Percentiles rank a stretch among this genome's conserved stretches.
Conservation (phyloP, 2,329 filamentous ascomycete genomes). For the Trichoderma sp. region DNA sequence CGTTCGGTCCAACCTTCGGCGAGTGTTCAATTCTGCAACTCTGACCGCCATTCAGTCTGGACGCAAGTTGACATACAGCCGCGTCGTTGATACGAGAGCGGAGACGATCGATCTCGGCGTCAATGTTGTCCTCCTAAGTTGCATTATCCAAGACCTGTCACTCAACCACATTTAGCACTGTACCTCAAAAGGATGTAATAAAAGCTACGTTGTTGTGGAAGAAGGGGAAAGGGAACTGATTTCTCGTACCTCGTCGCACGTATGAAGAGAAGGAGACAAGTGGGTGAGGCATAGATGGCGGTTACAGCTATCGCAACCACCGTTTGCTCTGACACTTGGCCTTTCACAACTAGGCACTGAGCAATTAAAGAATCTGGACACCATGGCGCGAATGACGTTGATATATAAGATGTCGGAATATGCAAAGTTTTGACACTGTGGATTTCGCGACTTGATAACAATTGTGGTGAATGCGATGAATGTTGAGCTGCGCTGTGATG, state of each 20-base stretch:
- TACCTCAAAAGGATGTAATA: neutral
- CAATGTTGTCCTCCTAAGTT: neutral
- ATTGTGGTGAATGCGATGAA: neutral
- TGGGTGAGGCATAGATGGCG: neutral
- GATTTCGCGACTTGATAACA: neutral
- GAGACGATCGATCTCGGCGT: neutral
- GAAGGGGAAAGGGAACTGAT: neutral
- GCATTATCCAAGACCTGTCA: neutral
- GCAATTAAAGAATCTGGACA: neutral
- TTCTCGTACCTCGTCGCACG: neutral
- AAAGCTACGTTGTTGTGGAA: neutral
- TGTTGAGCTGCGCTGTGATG: neutral
- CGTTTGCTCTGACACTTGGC: neutral
- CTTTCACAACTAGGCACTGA: neutral
- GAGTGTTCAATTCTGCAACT: neutral
- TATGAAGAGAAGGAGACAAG: neutral
- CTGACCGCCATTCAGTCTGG: neutral
- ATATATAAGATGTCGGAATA: neutral
- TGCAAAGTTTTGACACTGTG: neutral
- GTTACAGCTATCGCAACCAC: neutral
- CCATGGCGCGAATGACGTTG: neutral
- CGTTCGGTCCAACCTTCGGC: neutral
- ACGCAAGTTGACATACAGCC: neutral
- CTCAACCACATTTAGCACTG: neutral
- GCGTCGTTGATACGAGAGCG: neutral